Base-by-base conservation (phyloP, 2,329 filamentous ascomycete species). In the Fusarium cyanostomum region DNA sequence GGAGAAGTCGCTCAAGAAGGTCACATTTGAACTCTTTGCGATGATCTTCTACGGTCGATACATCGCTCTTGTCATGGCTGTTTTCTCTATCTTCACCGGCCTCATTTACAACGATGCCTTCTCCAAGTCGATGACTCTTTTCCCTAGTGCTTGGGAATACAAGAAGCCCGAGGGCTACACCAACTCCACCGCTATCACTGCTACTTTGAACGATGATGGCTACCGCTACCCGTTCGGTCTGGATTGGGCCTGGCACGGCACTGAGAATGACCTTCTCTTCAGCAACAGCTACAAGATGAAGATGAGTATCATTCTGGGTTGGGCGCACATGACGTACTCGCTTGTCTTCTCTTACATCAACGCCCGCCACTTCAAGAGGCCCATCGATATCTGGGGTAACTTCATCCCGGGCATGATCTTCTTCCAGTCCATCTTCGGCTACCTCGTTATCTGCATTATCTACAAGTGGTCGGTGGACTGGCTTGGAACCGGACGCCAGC, bases 281-380 rank as follows among this genome's bases (percentile, higher is more conserved):
- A 91, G 88, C 76, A 99, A 99, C 89, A 96, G 92, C 79, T 96
- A 95, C 86, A 99, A 99, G 89, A 99, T 99, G 95, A 99, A 99
- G 84, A 91, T 99, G 80, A 96, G 92, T 82, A 97, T 99, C 75
- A 87, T 99, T 67, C 86, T 99, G 66, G 95, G 96, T 77, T 99
- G 96, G 95, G 87, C 87, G 57, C 94, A 97, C 81, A 99, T 99
- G 95, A 99, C 95, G 4, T 99, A 97, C 81, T 98, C 95, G 15
- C 87, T 99, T 41, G 94, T 91, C 81, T 89, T 96, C 74, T 90
- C 95, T 21, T 95, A 91, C 73, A 86, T 97, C 83, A 99, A 99
- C 74, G 94, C 93, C 45, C 89, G 89, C 55, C 92, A 97, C 79
- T 99, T 98, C 84, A 94, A 94, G 82, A 92, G 89, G 64, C 92